These are phyloP conservation scores for Citrullus mucosospermus DNA, from an alignment of 306 rosid genomes.

Conservation along the genomic window DNA sequence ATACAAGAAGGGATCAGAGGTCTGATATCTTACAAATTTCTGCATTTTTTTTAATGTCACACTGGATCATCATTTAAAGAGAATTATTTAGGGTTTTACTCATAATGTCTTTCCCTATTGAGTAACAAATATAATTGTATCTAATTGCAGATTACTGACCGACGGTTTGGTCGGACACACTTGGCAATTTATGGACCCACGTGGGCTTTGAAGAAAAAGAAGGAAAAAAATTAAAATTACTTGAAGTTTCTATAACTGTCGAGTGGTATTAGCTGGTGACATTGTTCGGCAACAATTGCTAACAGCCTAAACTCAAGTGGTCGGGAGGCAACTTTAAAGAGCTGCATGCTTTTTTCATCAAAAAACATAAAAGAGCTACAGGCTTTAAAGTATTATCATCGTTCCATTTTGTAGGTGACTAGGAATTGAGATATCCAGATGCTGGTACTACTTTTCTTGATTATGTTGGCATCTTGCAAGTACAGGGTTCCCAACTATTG, in stretches of 20 bases:
- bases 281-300: background rate
- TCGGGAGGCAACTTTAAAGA: background rate
- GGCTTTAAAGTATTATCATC: background rate
- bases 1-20: background rate
- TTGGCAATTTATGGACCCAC: conserved; percentile 85
- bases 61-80: background rate
- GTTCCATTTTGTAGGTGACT: background rate
- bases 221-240: conserved; percentile 4
- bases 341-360: background rate
- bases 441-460: background rate
- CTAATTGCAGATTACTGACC: conserved; percentile 59
- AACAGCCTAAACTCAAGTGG: background rate
- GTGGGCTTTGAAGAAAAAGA: conserved; percentile 84
- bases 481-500: background rate
- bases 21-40: background rate
- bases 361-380: background rate
- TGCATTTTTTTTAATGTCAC: background rate
- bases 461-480: background rate
- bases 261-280: conserved; percentile 7
- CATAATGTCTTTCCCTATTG: conserved; percentile 1
- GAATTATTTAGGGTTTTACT: background rate
- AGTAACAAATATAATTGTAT: background rate
- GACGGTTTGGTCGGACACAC: conserved; percentile 77
- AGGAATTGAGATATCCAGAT: background rate
- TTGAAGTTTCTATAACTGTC: conserved; percentile 18